Conservation (phyloP, 441 rosid genomes). For the Sinapis alba region DNA sequence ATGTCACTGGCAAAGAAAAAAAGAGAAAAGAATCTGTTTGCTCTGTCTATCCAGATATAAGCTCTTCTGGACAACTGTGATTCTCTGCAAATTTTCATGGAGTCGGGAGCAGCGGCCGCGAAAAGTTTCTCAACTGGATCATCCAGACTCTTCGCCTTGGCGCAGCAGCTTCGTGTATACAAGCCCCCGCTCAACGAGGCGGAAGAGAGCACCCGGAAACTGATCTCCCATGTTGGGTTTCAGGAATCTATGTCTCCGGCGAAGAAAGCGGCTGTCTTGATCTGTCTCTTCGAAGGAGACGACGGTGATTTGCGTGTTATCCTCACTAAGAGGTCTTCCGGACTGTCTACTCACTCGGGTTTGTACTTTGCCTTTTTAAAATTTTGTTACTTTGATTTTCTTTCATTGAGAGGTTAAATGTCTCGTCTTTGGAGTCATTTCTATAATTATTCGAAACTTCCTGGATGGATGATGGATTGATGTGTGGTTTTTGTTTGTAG, state of each 20-base stretch:
- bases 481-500: conserved; percentile 38
- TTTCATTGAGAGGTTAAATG: no score
- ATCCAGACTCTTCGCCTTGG: conserved; percentile 47
- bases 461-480: neutral
- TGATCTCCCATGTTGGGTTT: conserved; percentile 52
- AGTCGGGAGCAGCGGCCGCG: conserved; percentile 22
- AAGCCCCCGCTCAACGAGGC: conserved; percentile 58
- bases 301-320: conserved; percentile 74
- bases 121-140: conserved; percentile 2
- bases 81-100: conserved; percentile 43
- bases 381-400: neutral
- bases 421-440: neutral
- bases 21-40: neutral
- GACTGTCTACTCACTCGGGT: conserved; percentile 75
- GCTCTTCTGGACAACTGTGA: neutral
- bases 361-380: conserved; percentile 13
- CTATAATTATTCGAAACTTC: neutral
- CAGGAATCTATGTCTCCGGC: conserved; percentile 38
- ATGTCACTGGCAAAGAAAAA: neutral
- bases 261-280: conserved; percentile 79
- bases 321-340: conserved; percentile 77
- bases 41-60: neutral
- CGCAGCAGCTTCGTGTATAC: conserved; percentile 76
- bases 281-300: conserved; percentile 80
- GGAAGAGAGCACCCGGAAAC: conserved; percentile 59